phyloP scores from a whole-genome alignment of 805 yeast species.

The Starmerella bacillaris region DNA sequence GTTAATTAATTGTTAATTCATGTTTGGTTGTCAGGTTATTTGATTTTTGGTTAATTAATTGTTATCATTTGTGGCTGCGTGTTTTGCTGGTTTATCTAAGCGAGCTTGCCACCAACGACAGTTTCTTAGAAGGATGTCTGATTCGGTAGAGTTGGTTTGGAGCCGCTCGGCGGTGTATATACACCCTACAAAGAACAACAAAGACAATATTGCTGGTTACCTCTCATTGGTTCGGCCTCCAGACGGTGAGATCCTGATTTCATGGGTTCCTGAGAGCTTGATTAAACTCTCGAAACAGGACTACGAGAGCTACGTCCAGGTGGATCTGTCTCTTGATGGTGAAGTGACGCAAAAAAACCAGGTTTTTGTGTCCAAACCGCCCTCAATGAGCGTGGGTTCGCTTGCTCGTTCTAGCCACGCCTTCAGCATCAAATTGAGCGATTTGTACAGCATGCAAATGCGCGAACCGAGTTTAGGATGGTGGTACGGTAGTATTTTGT shows the following conservation, averaged over 20 bases:
- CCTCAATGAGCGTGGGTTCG: slow-evolving; percentile 14
- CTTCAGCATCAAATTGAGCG: slow-evolving; percentile 42
- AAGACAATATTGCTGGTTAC: slow-evolving; percentile 68
- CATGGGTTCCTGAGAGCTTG: slow-evolving; percentile 43
- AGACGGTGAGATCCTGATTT: slow-evolving; percentile 41
- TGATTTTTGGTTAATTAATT: no score
- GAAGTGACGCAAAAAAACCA: slow-evolving; percentile 14
- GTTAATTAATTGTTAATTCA: no score
- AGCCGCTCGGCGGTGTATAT: slow-evolving; percentile 42
- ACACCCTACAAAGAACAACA: slow-evolving; percentile 58
- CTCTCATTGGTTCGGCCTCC: slow-evolving; percentile 46
- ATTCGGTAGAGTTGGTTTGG: slow-evolving; percentile 22
- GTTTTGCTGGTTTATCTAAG: no score
- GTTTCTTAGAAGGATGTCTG: slow-evolving; percentile 5
- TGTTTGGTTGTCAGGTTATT: no score
- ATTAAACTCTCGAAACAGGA: slow-evolving; percentile 29
- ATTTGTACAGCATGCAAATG: slow-evolving; percentile 61
- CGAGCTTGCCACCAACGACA: no score
- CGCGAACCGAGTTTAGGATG: slow-evolving; percentile 70
- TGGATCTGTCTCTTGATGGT: slow-evolving; percentile 30
- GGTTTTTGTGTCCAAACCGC: slow-evolving; percentile 34
- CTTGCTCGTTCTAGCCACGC: slow-evolving; percentile 45
- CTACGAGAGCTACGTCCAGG: slow-evolving; percentile 29
- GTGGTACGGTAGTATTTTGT: slow-evolving; percentile 79
- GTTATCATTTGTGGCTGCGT: no score